Base-by-base conservation (phyloP, 2,329 filamentous ascomycete species). In the Hymenoscyphus fraxineus region DNA sequence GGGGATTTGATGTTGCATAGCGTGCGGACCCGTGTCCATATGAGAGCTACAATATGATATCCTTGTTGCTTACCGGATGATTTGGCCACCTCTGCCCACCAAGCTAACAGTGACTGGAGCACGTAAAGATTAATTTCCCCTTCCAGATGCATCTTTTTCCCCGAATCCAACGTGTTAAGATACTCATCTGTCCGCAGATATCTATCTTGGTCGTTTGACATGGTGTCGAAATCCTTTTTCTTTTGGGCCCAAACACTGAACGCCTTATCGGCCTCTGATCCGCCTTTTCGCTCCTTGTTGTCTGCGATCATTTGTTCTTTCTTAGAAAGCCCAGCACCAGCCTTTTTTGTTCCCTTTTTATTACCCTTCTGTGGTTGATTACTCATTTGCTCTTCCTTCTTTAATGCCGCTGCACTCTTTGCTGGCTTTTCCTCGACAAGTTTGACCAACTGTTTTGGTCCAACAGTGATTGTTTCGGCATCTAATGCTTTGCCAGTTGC, bases 381-480 rank as follows among this genome's bases (percentile, higher is more conserved):
- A 10, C 10, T 22, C 44, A 22, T 27, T n/a, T 44, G 32, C 3
- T 70, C 68, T 9, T 67, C 69, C 39, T 73, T 72, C 59, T 74
- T 73, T 31, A 69, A 70, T 1, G 66, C 32, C 1, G 59, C 54
- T 6, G 58, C 32, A 19, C 63, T 59, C 41, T 70, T 72, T 27
- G 67, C 64, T n/a, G 67, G 65, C 35, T 71, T 73, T 15, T 70
- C 72, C 60, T 74, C 72, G 1, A 66, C 66, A 19, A 67, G 27
- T 64, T 74, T 75, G 16, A 64, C 57, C 2, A 74, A 61, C 41
- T 65, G 63, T 54, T 76, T 75, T 3, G 68, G 65, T n/a, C 73
- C 71, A 22, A 84, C 80, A 1, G 88, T 82, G 59, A 92, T 83
- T 3, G 80, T 84, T 72, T 91, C 87, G 0, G 87, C 87, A 31